Base-by-base conservation (phyloP, 306 rosid species). In the Cicer chorassanicum region DNA sequence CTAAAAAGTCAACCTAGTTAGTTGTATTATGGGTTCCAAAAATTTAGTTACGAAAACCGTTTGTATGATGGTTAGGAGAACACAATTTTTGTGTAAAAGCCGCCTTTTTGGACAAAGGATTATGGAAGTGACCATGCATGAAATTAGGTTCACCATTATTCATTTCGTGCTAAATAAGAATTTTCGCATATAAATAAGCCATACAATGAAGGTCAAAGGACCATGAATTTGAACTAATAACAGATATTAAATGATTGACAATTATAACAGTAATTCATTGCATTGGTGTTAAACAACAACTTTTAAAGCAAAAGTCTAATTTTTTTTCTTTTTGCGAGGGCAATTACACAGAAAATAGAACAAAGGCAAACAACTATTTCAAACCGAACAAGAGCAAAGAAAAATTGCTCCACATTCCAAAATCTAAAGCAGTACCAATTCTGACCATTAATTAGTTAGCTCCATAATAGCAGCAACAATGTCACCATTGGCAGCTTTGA, bases 381-480 rank as follows among this genome's bases (percentile, higher is more conserved):
- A 73, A 81, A 80, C 73, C 43, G 55, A 44, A 29, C 65, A 34
- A 44, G 62, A 55, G 78, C 68, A 64, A 84, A 84, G 77, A 72
- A 72, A 10, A 46, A 65, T 19, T 4, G 75, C 65, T 68, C 80
- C 61, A 77, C 8, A 11, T 7, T 63, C 48, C 75, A 80, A 68
- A 43, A 39, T 15, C 65, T 46, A 80, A 55, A 54, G 24, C 44
- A 57, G 67, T 70, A 57, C 38, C 79, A 40, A 70, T 49, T 56
- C 69, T 36, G 55, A 62, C 13, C 18, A 78, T 88, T 86, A 93
- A 84, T 56, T 90, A 60, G 97, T 90, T 9, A 93, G 87, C 85
- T 93, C 98, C 98, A 90, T 93, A 36, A 93, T 90, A 29, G 97
- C 98, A 44, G 93, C 88, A 59, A 93, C 98, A 15, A 93, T 93